Conservation (phyloP, 148 eudicot species). For the Chenopodium quinoa region DNA sequence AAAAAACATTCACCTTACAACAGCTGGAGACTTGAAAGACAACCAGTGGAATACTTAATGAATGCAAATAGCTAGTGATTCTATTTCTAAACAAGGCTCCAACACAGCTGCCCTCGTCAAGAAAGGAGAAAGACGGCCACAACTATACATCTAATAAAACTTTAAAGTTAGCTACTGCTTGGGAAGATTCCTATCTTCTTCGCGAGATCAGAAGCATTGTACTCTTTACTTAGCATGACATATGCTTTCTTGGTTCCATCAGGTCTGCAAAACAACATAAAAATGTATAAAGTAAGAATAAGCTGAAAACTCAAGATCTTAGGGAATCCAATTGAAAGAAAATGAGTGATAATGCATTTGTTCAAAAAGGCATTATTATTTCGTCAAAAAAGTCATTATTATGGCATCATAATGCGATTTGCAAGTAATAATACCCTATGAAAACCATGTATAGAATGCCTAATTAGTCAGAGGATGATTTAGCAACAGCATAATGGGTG, state of each 20-base stretch:
- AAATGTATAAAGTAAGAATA: background rate
- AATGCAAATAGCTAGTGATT: background rate
- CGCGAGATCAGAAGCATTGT: slow-evolving; percentile 45
- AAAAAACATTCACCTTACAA: background rate
- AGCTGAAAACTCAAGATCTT: background rate
- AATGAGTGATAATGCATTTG: background rate
- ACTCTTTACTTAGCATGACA: slow-evolving; percentile 30
- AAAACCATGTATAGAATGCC: background rate
- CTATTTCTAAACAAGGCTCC: slow-evolving; percentile 17
- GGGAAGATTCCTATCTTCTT: slow-evolving; percentile 44
- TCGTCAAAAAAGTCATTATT: background rate
- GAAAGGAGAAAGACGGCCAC: slow-evolving; percentile 13
- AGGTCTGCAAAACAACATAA: slow-evolving; percentile 29
- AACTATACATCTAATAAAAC: slow-evolving; percentile 23
- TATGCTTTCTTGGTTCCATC: slow-evolving; percentile 47
- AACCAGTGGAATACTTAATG: background rate
- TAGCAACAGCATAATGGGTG: background rate
- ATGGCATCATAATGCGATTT: background rate
- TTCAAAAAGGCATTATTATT: background rate
- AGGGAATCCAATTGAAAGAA: background rate
- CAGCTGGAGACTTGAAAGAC: slow-evolving; percentile 9
- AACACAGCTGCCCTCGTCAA: background rate
- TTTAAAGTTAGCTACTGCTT: slow-evolving; percentile 23
- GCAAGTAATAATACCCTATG: background rate
- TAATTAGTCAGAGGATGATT: background rate